Evolutionary conservation across 1,139 yeast genomes (phyloP).

Genomic region (Fermentozyma sake): DNA sequence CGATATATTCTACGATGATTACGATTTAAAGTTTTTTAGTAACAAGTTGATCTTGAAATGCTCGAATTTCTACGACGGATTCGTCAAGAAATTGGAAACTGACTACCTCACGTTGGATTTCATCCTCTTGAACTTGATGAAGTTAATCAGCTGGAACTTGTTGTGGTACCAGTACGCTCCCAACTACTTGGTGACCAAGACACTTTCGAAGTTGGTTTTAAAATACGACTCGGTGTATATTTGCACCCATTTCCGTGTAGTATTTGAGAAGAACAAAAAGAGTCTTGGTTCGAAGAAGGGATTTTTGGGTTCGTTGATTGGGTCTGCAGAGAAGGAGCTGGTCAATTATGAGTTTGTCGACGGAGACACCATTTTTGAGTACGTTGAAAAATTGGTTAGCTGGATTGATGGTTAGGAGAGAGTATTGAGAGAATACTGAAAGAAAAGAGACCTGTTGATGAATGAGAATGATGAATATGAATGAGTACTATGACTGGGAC

Average conservation of each 20-base stretch:
- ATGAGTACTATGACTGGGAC: too few relatives aligned
- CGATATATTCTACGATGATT: slow-evolving; percentile 28
- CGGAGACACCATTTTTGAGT: slow-evolving; percentile 32
- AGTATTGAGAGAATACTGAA: too few relatives aligned
- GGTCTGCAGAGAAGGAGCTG: slow-evolving; percentile 8
- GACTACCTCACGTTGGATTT: slow-evolving; percentile 34
- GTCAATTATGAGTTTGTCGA: slow-evolving; percentile 23
- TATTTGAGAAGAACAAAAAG: slow-evolving; percentile 31
- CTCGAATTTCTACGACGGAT: slow-evolving; percentile 20
- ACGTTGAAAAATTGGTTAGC: slow-evolving; percentile 25
- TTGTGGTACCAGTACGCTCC: slow-evolving; percentile 43
- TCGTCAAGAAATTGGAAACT: slow-evolving; percentile 20
- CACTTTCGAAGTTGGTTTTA: slow-evolving; percentile 25
- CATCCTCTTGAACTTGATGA: slow-evolving; percentile 30
- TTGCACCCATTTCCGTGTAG: slow-evolving; percentile 27
- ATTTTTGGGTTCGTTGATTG: slow-evolving; percentile 13
- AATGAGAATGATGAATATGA: too few relatives aligned
- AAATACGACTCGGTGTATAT: slow-evolving; percentile 31
- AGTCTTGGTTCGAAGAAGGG: slow-evolving; percentile 8
- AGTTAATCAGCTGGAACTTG: slow-evolving; percentile 34
- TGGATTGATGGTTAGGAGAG: slow-evolving; percentile 25
- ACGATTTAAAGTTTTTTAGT: slow-evolving; percentile 23
- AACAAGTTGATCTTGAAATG: slow-evolving; percentile 32
- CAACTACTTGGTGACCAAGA: slow-evolving; percentile 24
- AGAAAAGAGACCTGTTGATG: too few relatives aligned